Percentiles rank a stretch among this genome's conserved stretches.
phyloP scores from a whole-genome alignment of 169 alveolate genomes.

The Plasmodium adleri region DNA sequence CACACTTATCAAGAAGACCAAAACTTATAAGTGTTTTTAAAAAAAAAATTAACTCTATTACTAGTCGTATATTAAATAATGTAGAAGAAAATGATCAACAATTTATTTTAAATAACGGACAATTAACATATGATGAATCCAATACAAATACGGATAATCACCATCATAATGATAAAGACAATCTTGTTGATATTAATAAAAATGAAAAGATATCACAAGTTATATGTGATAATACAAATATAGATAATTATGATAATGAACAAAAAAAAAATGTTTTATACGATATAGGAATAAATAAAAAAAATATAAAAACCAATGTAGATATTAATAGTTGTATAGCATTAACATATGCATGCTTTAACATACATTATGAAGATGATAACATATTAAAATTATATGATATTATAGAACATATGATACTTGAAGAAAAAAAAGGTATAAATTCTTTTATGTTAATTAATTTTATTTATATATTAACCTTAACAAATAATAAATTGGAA shows the following conservation, averaged over 20 bases:
- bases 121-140: not conserved
- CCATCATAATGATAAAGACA: not conserved
- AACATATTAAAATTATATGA: constrained; percentile 56
- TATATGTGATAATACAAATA: not conserved
- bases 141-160: not conserved
- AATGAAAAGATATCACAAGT: not conserved
- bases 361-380: constrained; percentile 70
- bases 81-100: not conserved
- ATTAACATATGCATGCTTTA: constrained; percentile 63
- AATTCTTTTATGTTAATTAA: constrained; percentile 59
- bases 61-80: constrained; percentile 28
- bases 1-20: constrained; percentile 68
- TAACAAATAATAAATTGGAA: constrained; percentile 56
- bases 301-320: constrained; percentile 7
- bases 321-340: constrained; percentile 70
- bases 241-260: not conserved
- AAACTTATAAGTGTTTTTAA: constrained; percentile 47
- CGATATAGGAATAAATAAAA: not conserved
- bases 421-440: constrained; percentile 41
- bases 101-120: not conserved
- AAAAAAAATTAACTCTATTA: constrained; percentile 69
- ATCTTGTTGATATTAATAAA: not conserved
- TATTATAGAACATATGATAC: constrained; percentile 61
- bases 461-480: constrained; percentile 32
- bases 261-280: not conserved